phyloP scores from a whole-genome alignment of 2,329 filamentous ascomycete genomes.

The Colletotrichum viniferum region DNA sequence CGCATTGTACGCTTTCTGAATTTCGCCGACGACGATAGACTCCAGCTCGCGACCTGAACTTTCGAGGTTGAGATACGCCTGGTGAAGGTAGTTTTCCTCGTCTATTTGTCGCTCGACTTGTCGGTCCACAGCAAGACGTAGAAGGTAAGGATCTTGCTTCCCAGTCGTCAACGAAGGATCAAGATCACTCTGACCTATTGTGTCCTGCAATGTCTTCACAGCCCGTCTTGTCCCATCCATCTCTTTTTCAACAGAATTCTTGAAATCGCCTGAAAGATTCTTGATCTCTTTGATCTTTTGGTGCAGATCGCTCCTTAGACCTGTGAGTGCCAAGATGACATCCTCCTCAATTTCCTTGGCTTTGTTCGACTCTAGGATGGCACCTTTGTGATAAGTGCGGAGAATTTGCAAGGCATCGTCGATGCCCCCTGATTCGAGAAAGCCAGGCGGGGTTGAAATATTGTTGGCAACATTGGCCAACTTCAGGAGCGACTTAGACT shows the following conservation, averaged over 20 bases:
- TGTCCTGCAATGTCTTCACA: conserved; percentile 81
- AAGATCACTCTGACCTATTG: conserved; percentile 77
- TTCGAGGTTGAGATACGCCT: conserved; percentile 93
- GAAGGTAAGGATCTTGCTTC: conserved; percentile 90
- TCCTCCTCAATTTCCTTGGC: conserved; percentile 90
- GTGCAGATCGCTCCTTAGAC: conserved; percentile 83
- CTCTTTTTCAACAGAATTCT: conserved; percentile 95
- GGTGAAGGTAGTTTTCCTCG: conserved; percentile 96
- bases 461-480: conserved; percentile 86
- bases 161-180: conserved; percentile 78
- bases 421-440: conserved; percentile 82
- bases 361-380: conserved; percentile 82
- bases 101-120: conserved; percentile 93
- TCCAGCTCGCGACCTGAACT: conserved; percentile 93
- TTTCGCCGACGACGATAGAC: conserved; percentile 94
- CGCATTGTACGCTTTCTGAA: conserved; percentile 96
- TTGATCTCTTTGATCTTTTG: conserved; percentile 99
- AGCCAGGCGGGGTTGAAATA: conserved; percentile 73
- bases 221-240: conserved; percentile 83
- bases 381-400: conserved; percentile 80
- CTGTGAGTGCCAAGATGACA: conserved; percentile 85
- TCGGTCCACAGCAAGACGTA: conserved; percentile 84
- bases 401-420: conserved; percentile 85
- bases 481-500: conserved; percentile 81
- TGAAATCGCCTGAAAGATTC: conserved; percentile 90